A percentile compares a stretch with the other conserved stretches of the same genome.
phyloP scores from a whole-genome alignment of 176 grass and related monocot species.

The Cenchrus purpureus region DNA sequence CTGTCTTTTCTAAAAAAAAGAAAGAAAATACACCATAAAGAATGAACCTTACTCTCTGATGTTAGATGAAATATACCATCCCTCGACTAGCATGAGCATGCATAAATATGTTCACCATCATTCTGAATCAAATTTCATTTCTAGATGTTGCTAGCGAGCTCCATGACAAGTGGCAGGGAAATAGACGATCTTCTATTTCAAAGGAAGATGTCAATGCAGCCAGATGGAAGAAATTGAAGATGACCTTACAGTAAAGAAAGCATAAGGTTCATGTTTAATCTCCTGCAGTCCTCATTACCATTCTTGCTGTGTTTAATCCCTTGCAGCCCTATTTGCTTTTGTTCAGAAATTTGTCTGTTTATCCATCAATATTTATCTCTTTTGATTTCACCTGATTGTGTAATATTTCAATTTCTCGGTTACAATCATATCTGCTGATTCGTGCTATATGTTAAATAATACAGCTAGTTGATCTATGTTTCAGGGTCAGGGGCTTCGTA shows the following conservation, averaged over 20 bases:
- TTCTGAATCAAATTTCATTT: constrained; percentile 39
- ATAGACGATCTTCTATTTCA: constrained; percentile 79
- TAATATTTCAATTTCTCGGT: constrained; percentile 6
- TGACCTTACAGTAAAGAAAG: constrained; percentile 78
- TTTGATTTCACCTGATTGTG: constrained; percentile 4
- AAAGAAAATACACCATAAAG: constrained; percentile 38
- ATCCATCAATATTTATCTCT: not conserved
- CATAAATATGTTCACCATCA: constrained; percentile 30
- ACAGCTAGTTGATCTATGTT: constrained; percentile 25
- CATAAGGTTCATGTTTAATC: constrained; percentile 68
- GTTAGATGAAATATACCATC: not conserved
- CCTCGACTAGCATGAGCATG: not conserved
- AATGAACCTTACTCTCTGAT: not conserved
- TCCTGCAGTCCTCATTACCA: not conserved
- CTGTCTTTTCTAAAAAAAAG: constrained; percentile 30
- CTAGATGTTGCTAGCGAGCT: constrained; percentile 82
- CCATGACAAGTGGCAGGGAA: constrained; percentile 81
- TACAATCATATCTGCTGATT: constrained; percentile 17
- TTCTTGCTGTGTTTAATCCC: not conserved
- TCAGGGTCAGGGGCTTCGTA: constrained; percentile 62
- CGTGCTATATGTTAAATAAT: constrained; percentile 12
- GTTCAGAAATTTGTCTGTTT: not conserved
- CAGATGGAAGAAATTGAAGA: constrained; percentile 90
- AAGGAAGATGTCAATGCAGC: constrained; percentile 72
- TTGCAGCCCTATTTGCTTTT: not conserved